A percentile compares a stretch with the other conserved stretches of the same genome.
phyloP scores from a whole-genome alignment of 192 early-diverging fungal genomes.

The Pecoramyces ruminantium region DNA sequence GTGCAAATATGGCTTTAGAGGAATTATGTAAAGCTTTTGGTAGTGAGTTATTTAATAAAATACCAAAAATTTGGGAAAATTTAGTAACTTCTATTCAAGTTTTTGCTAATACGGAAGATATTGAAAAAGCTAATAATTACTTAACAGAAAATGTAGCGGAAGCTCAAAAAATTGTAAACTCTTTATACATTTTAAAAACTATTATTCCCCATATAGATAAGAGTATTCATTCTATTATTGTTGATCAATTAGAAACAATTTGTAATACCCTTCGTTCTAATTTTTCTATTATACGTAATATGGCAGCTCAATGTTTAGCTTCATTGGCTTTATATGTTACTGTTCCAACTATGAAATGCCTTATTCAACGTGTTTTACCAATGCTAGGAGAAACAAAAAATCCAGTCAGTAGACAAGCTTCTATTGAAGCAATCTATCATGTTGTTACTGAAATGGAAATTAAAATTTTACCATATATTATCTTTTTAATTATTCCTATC shows the following conservation, averaged over 20 bases:
- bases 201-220: conserved; percentile 35
- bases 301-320: conserved; percentile 61
- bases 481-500: conserved; percentile 90
- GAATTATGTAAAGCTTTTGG: conserved; percentile 52
- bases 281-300: conserved; percentile 56
- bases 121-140: conserved; percentile 10
- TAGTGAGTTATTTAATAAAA: conserved; percentile 30
- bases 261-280: conserved; percentile 41
- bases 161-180: too few relatives aligned
- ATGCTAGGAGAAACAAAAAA: conserved; percentile 52
- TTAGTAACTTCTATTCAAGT: conserved; percentile 20
- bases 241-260: conserved; percentile 43
- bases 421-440: conserved; percentile 67
- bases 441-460: conserved; percentile 60
- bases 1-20: conserved; percentile 24
- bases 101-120: conserved; percentile 14
- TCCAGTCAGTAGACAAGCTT: conserved; percentile 63
- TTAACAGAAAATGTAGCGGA: conserved; percentile 45
- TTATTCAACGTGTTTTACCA: conserved; percentile 64
- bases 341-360: conserved; percentile 52
- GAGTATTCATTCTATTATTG: conserved; percentile 31
- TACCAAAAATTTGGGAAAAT: conserved; percentile 58
- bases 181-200: conserved; percentile 49
- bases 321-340: conserved; percentile 49
- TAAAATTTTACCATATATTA: conserved; percentile 78